phyloP scores from a whole-genome alignment of 768 basidiomycete genomes.

The Arthromyces matolae region DNA sequence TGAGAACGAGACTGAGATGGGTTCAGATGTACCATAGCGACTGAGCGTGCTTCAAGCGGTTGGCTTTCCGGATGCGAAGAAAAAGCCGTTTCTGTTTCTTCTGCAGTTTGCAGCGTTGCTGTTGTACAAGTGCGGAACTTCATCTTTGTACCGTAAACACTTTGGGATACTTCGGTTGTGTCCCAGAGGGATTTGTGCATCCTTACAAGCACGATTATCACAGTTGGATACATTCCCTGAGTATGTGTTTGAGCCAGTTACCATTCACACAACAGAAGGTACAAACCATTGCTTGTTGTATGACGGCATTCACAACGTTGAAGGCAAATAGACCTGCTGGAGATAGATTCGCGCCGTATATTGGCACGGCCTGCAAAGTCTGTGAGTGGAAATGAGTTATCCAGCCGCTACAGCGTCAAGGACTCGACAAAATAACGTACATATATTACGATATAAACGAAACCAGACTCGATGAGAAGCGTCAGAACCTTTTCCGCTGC shows the following conservation, averaged over 20 bases:
- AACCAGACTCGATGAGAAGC: conserved; percentile 27
- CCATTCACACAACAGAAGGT: background rate
- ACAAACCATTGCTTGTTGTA: conserved; percentile 19
- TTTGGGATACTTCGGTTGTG: conserved; percentile 16
- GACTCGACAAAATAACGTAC: conserved; percentile 18
- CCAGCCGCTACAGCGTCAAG: no score
- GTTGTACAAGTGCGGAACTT: background rate
- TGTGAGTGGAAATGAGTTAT: conserved; percentile 4
- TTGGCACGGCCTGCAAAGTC: conserved; percentile 28
- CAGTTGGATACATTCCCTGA: conserved; percentile 28
- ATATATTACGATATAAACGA: conserved; percentile 25
- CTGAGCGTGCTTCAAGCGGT: background rate
- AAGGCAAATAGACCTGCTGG: conserved; percentile 20
- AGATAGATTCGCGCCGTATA: conserved; percentile 24
- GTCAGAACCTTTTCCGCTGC: conserved; percentile 26
- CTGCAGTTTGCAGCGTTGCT: background rate
- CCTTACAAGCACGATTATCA: conserved; percentile 27
- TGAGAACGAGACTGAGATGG: no score
- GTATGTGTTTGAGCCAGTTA: background rate
- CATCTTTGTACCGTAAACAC: background rate
- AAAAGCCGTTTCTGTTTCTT: background rate
- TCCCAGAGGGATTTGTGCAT: conserved; percentile 27
- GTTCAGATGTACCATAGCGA: conserved; percentile 8
- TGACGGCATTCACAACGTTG: conserved; percentile 26
- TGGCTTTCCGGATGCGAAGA: background rate